Base-by-base conservation (phyloP, 768 basidiomycete species). In the Artomyces pyxidatus region DNA sequence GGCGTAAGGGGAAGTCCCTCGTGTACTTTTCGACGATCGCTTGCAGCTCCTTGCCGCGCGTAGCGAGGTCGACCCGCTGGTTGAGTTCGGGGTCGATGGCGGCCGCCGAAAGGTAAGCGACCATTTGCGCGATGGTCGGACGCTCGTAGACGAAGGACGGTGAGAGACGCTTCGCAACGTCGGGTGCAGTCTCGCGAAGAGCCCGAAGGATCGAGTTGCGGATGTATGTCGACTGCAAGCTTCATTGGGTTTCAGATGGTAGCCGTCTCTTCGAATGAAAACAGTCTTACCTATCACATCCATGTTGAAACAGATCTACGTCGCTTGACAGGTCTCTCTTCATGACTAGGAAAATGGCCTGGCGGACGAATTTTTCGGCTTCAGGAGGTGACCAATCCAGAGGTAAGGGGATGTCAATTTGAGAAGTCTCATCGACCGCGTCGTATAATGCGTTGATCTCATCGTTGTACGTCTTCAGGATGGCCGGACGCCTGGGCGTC, bases 361-460 rank as follows among this genome's bases (percentile, higher is more conserved):
- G 48, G 9, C 65, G 56, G 2, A 71, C 66, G 49, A 68, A 72
- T 0, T 55, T 56, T 4, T 59, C 39, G 6, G 58, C 58, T 16
- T 52, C 47, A 1, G 44, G 43, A 3, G 49, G 29, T 9, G 57
- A 59, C 64, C 67, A 70, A 5, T 49, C 30, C 1, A 27, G 19
- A 16, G 72, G 65, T 47, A 48, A 29, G 7, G 55, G 48, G 16
- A 66, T 50, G 26, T 63, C 64, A 1, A 61, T 61, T 19, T 65
- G 57, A 1, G 69, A 58, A 2, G 60, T 61, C 37, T 66, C 58
- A 26, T 68, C 67, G 11, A 70, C 57, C 0, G 52, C 42, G 3
- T 59, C 54, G 50, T 75, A 75, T 10, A 67, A 30, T 1, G 59
- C 61, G 27, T 71, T 58, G 47, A 75, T 74, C 50, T 77, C 76